Evolutionary conservation across 2,329 filamentous ascomycete species (phyloP).

Genomic region (Pseudogymnoascus sp.): DNA sequence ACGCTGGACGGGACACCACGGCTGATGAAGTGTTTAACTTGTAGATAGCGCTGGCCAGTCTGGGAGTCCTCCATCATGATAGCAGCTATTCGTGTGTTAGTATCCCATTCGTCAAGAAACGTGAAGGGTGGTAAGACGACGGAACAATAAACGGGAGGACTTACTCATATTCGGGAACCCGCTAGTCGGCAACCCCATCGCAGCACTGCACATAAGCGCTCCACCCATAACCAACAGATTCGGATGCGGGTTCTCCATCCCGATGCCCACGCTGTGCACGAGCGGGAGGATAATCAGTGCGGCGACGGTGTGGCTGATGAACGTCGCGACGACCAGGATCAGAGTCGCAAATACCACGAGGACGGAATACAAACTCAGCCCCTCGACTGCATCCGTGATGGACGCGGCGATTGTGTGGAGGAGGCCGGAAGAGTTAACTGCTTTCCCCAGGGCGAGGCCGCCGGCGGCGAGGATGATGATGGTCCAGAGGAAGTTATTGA

Average conservation of each 20-base stretch:
- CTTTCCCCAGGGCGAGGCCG: constrained; percentile 83
- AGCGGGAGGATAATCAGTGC: constrained; percentile 90
- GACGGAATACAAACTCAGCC: constrained; percentile 76
- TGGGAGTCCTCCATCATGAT: constrained; percentile 98
- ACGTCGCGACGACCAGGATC: constrained; percentile 89
- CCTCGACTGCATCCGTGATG: constrained; percentile 66
- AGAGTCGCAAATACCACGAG: constrained; percentile 75
- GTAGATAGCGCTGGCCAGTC: constrained; percentile 82
- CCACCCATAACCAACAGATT: constrained; percentile 93
- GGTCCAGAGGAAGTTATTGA: constrained; percentile 99
- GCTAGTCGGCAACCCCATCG: constrained; percentile 90
- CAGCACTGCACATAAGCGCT: constrained; percentile 94
- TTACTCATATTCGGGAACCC: constrained; percentile 99
- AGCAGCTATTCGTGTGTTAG: constrained; percentile 52
- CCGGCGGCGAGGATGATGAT: constrained; percentile 97
- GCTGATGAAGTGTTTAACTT: constrained; percentile 90
- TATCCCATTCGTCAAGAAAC: constrained; percentile 11
- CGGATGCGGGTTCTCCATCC: constrained; percentile 83
- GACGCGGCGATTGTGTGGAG: constrained; percentile 74
- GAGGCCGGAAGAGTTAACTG: constrained; percentile 86
- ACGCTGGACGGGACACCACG: constrained; percentile 84
- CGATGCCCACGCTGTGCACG: constrained; percentile 73
- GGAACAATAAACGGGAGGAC: constrained; percentile 34
- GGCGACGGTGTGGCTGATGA: constrained; percentile 95
- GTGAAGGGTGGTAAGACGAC: constrained; percentile 10